Evolutionary conservation across 176 grass and related monocot species (phyloP).

Genomic region (Zoysia japonica): DNA sequence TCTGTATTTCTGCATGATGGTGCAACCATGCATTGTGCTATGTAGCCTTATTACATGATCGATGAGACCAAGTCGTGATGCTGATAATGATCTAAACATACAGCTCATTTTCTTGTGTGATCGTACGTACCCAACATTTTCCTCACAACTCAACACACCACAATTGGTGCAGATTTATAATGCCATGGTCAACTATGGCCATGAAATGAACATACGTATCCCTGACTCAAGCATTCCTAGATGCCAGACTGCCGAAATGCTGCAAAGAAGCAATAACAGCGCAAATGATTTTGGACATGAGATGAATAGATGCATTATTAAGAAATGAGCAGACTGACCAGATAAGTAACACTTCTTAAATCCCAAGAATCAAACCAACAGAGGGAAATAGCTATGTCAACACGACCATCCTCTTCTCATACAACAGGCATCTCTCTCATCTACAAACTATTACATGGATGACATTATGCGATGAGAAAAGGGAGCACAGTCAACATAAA

Average conservation of each 20-base stretch:
- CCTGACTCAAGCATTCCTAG: background rate
- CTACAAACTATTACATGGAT: background rate
- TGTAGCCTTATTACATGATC: background rate
- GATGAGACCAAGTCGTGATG: background rate
- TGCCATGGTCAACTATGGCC: background rate
- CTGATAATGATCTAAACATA: background rate
- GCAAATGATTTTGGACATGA: background rate
- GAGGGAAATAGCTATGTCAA: background rate
- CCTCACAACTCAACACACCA: background rate
- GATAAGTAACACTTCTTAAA: background rate
- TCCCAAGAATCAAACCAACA: background rate
- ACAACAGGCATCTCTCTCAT: background rate
- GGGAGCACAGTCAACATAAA: conserved; percentile 91
- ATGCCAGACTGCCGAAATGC: background rate
- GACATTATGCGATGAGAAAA: conserved; percentile 68
- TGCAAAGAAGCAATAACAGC: background rate
- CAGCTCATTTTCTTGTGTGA: background rate
- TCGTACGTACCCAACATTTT: too few species aligned
- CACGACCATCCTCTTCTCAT: conserved; percentile 17
- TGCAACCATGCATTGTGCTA: too few species aligned
- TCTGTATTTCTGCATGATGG: too few species aligned
- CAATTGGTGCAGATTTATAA: background rate
- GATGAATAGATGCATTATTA: background rate
- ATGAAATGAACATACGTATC: background rate
- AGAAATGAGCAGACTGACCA: background rate